A percentile compares a stretch with the other conserved stretches of the same genome.
Conservation (phyloP, 1,284 basidiomycete genomes). For the Exobasidium rhododendri region DNA sequence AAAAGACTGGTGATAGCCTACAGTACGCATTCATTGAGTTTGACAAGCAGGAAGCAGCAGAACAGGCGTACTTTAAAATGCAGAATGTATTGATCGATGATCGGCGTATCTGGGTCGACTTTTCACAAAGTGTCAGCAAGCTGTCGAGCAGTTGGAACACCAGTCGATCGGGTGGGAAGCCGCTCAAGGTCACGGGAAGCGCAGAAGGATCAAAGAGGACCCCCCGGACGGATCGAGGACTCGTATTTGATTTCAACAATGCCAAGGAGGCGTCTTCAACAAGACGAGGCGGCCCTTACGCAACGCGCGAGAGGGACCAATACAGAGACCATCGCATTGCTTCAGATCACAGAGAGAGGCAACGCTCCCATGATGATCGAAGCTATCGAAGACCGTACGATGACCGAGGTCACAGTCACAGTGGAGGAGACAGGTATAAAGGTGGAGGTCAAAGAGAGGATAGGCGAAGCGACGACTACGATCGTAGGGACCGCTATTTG, state of each 20-base stretch:
- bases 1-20: slow-evolving; percentile 88
- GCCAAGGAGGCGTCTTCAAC: not conserved
- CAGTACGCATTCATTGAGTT: slow-evolving; percentile 99
- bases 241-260: slow-evolving; percentile 24
- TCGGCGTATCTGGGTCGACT: slow-evolving; percentile 96
- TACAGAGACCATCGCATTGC: slow-evolving; percentile 18
- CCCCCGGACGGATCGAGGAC: slow-evolving; percentile 18
- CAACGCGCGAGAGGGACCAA: slow-evolving; percentile 9
- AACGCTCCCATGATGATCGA: too few relatives aligned
- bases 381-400: too few relatives aligned
- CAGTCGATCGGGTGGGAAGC: slow-evolving; percentile 42
- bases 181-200: slow-evolving; percentile 14
- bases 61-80: slow-evolving; percentile 99
- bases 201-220: slow-evolving; percentile 7
- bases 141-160: slow-evolving; percentile 58
- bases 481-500: too few relatives aligned
- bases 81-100: slow-evolving; percentile 99
- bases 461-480: too few relatives aligned
- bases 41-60: slow-evolving; percentile 84
- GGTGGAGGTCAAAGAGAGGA: too few relatives aligned
- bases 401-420: too few relatives aligned
- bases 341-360: not conserved
- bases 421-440: too few relatives aligned
- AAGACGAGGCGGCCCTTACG: slow-evolving; percentile 18
- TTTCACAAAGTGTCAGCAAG: slow-evolving; percentile 70